phyloP scores from a whole-genome alignment of 2,329 filamentous ascomycete genomes.

The Microdochium trichocladiopsis region DNA sequence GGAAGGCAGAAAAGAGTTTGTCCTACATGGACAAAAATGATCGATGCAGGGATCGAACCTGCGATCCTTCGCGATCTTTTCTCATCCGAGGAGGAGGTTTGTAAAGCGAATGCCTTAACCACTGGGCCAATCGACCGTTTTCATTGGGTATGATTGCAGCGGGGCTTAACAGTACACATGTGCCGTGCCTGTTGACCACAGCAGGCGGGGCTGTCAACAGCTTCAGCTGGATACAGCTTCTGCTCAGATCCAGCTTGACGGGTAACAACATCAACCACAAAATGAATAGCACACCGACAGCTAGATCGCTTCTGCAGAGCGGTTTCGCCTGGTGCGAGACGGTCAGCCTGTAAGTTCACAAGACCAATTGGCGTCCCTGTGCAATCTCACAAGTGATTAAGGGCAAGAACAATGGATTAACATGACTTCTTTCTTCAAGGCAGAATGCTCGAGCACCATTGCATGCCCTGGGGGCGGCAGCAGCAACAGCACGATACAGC shows the following conservation, averaged over 20 bases:
- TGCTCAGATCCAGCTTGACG: too few species aligned
- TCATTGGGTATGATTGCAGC: not conserved
- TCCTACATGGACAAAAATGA: slow-evolving; percentile 17
- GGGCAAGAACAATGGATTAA: not conserved
- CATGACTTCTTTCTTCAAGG: not conserved
- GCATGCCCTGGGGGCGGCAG: not conserved
- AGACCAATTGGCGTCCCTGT: too few species aligned
- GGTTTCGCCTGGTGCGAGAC: too few species aligned
- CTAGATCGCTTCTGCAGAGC: too few species aligned
- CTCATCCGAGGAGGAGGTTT: slow-evolving; percentile 5
- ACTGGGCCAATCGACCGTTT: slow-evolving; percentile 27
- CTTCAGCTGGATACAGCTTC: too few species aligned
- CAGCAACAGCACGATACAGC: not conserved
- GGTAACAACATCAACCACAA: not conserved
- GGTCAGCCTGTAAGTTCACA: too few species aligned
- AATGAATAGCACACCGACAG: too few species aligned
- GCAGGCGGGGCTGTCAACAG: too few species aligned
- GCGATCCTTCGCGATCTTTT: slow-evolving; percentile 28
- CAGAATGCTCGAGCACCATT: not conserved
- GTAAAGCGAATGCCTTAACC: slow-evolving; percentile 33
- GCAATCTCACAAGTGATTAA: too few species aligned
- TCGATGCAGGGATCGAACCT: slow-evolving; percentile 37
- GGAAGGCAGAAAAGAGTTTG: too few species aligned
- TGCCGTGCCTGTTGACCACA: too few species aligned
- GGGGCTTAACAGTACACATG: not conserved